Evolutionary conservation across 2,329 filamentous ascomycete species (phyloP).

Genomic region (Ophiostoma piceae): DNA sequence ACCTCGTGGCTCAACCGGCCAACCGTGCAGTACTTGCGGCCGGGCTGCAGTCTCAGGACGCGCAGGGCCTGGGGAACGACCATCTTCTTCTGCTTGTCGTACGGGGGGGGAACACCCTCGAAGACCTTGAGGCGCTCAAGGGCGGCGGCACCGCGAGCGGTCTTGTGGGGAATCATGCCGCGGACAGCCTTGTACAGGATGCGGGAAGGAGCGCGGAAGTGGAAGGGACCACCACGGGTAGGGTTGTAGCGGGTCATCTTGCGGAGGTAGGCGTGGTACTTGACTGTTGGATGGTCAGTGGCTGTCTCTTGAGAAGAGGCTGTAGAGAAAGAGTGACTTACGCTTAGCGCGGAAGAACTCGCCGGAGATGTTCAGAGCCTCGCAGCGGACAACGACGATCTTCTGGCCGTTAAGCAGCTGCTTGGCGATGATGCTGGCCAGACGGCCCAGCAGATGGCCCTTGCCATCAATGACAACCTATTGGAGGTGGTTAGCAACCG

Average conservation of each 20-base stretch:
- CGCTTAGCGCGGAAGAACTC: constrained; percentile 99
- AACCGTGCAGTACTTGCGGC: constrained; percentile 99
- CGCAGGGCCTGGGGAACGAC: constrained; percentile 97
- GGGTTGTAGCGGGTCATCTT: constrained; percentile 99
- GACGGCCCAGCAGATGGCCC: constrained; percentile 98
- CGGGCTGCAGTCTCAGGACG: constrained; percentile 93
- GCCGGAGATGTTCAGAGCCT: constrained; percentile 99
- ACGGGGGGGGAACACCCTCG: constrained; percentile 97
- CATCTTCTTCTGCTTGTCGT: constrained; percentile 99
- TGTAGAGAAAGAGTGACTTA: constrained; percentile 54
- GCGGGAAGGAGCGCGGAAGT: constrained; percentile 97
- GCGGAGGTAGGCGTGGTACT: constrained; percentile 99
- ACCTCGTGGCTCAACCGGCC: constrained; percentile 97
- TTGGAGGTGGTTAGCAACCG: constrained; percentile 23
- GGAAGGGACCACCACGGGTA: constrained; percentile 99
- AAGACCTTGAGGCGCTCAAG: constrained; percentile 99
- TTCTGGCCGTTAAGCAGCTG: constrained; percentile 98
- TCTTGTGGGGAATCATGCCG: constrained; percentile 99
- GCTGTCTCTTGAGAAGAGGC: not conserved
- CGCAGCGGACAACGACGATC: constrained; percentile 97
- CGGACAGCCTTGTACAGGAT: constrained; percentile 99
- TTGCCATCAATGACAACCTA: constrained; percentile 99
- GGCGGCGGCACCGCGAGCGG: constrained; percentile 89
- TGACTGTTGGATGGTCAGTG: constrained; percentile 58
- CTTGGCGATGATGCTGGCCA: constrained; percentile 97